Evolutionary conservation across 2,329 filamentous ascomycete species (phyloP), one percentile per base, ranked within the genome.

Genomic region (Chaetomiaceae sp.): DNA sequence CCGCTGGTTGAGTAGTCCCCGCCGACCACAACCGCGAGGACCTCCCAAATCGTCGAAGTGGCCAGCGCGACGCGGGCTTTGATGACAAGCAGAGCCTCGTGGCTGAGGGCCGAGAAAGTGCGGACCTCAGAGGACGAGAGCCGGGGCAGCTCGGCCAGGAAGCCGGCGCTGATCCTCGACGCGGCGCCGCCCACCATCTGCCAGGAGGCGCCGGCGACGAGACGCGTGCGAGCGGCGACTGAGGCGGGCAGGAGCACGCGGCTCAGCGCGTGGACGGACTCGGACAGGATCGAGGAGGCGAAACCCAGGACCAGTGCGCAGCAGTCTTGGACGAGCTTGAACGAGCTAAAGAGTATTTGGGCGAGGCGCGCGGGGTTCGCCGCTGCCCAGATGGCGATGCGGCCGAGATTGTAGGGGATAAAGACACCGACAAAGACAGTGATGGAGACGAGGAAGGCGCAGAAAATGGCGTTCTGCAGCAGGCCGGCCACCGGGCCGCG

Each of bases 381-480:
- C 19, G 91, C 63, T 40, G 90, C 72, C 62, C 91, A 83, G 35
- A 97, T 74, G 4, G 87, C 81, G 20, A 95, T 72, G 54, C 95
- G 90, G 12, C 93, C 93, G 60, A 89, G 83, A 45, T 96, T 84
- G 67, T 97, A 98, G 0, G 93, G 93, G 42, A 95, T 69, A 69
- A 93, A 95, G 36, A 97, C 81, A 42, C 89, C 91, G 48, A 86
- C 71, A 42, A 88, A 84, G 34, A 98, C 81, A 12, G 90, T 95
- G 42, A 91, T 79, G 1, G 87, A 86, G 12, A 98, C 88, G 22
- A 98, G 75, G 37, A 97, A 84, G 7, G 86, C 84, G 62, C 91
- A 95, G 65, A 98, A 98, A 14, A 96, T 82, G 45, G 87, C 89
- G 56, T 98, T 98, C 60, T 98, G 93, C 56, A 97, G 81, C 6